These are phyloP conservation scores for Ceratorhiza oryzae-sativae DNA, from an alignment of 1,284 basidiomycete species.

Conservation along the genomic window DNA sequence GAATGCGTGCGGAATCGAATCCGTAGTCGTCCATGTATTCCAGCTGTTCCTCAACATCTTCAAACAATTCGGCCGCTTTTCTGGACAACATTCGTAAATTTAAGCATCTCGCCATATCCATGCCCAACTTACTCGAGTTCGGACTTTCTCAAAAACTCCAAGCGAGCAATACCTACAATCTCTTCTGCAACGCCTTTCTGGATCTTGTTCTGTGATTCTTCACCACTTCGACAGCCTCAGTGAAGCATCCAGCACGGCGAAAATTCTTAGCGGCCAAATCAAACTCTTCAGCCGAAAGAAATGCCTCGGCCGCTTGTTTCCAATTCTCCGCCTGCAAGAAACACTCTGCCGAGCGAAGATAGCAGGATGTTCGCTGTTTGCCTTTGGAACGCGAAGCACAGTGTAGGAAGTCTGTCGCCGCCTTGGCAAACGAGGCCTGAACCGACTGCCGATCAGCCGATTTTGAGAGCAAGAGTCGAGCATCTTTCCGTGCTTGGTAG, in stretches of 20 bases:
- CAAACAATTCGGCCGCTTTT: conserved; percentile 59
- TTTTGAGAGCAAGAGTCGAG: conserved; percentile 49
- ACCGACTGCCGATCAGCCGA: conserved; percentile 48
- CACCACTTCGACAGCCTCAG: conserved; percentile 61
- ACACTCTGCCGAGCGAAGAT: conserved; percentile 60
- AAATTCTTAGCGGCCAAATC: conserved; percentile 58
- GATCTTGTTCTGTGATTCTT: conserved; percentile 50
- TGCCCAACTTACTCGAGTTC: conserved; percentile 55
- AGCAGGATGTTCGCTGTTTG: conserved; percentile 30
- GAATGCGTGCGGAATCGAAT: conserved; percentile 61
- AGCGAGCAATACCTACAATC: conserved; percentile 59
- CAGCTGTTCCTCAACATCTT: conserved; percentile 56
- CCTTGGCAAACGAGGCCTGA: conserved; percentile 53
- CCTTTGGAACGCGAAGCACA: conserved; percentile 8
- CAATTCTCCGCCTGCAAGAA: conserved; percentile 53
- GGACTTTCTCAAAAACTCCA: conserved; percentile 60
- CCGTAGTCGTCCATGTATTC: conserved; percentile 65
- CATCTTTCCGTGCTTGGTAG: conserved; percentile 56
- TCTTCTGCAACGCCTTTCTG: conserved; percentile 55
- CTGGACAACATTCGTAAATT: conserved; percentile 46
- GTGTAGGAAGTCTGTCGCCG: conserved; percentile 52
- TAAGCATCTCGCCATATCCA: background rate
- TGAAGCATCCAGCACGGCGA: conserved; percentile 60
- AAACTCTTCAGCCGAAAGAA: conserved; percentile 51
- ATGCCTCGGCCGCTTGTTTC: conserved; percentile 59